These are phyloP conservation scores for Hydrangea macrophylla DNA, from an alignment of 148 eudicot genomes.

Conservation along the genomic window DNA sequence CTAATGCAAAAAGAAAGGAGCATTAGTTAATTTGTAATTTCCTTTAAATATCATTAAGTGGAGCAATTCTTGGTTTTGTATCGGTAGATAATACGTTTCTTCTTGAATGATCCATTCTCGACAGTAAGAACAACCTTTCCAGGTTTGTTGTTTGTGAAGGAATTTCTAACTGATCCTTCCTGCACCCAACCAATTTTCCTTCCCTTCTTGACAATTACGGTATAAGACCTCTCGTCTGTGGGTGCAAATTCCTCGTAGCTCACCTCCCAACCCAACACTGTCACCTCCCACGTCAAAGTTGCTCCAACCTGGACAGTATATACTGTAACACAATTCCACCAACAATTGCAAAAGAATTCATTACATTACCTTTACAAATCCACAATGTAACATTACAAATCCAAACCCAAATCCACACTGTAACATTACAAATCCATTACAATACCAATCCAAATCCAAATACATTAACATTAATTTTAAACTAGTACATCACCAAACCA, in stretches of 20 bases:
- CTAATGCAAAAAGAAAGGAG: too few species aligned
- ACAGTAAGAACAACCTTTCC: slow-evolving; percentile 62
- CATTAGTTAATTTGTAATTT: too few species aligned
- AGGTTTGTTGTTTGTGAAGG: slow-evolving; percentile 45
- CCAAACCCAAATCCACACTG: too few species aligned
- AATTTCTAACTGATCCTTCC: slow-evolving; percentile 43
- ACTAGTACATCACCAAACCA: too few species aligned
- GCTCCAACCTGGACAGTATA: slow-evolving; percentile 34
- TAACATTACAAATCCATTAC: too few species aligned
- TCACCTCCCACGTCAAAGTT: slow-evolving; percentile 49
- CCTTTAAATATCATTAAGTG: neutral
- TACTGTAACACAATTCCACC: neutral
- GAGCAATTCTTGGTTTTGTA: slow-evolving; percentile 38
- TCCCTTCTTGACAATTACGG: slow-evolving; percentile 46
- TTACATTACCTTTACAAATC: too few species aligned
- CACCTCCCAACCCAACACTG: slow-evolving; percentile 59
- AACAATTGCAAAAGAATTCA: neutral
- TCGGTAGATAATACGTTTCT: slow-evolving; percentile 46
- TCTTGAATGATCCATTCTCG: slow-evolving; percentile 42
- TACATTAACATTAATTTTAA: too few species aligned
- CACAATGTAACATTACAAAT: too few species aligned
- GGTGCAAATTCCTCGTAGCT: slow-evolving; percentile 69
- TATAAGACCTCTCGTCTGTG: slow-evolving; percentile 48
- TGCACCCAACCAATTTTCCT: slow-evolving; percentile 36
- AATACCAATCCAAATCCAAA: too few species aligned